Evolutionary conservation across 441 rosid genomes (phyloP).

Genomic region (Gossypium schwendimanii): DNA sequence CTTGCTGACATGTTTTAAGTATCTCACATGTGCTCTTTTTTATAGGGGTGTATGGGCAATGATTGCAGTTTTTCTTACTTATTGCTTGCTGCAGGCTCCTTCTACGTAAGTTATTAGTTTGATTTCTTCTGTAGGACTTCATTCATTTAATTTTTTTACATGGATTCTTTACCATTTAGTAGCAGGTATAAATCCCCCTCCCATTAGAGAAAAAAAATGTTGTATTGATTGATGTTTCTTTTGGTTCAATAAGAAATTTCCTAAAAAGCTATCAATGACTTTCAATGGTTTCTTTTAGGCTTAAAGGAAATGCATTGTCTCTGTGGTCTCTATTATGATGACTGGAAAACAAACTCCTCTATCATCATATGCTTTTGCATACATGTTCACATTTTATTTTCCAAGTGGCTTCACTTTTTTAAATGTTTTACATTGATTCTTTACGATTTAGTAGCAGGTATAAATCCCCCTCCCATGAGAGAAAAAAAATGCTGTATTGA

Average conservation of each 20-base stretch:
- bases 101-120: conserved; percentile 58
- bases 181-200: not conserved
- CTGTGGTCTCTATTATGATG: not conserved
- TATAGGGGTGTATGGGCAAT: conserved; percentile 96
- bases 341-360: not conserved
- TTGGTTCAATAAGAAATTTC: not conserved
- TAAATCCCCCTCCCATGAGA: no score
- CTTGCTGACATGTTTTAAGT: conserved; percentile 10
- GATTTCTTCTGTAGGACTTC: not conserved
- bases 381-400: not conserved
- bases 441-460: not conserved
- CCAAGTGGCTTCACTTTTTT: not conserved
- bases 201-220: no score
- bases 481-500: no score
- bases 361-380: not conserved
- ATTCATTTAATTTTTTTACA: not conserved
- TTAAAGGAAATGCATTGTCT: not conserved
- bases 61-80: conserved; percentile 97
- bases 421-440: not conserved
- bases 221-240: not conserved
- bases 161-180: not conserved
- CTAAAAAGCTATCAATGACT: not conserved
- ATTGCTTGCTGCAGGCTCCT: conserved; percentile 97
- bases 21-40: conserved; percentile 21
- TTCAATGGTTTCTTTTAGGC: not conserved